These are phyloP conservation scores for Geotrichum histeridarum DNA, from an alignment of 1,139 yeast genomes.

Conservation along the genomic window DNA sequence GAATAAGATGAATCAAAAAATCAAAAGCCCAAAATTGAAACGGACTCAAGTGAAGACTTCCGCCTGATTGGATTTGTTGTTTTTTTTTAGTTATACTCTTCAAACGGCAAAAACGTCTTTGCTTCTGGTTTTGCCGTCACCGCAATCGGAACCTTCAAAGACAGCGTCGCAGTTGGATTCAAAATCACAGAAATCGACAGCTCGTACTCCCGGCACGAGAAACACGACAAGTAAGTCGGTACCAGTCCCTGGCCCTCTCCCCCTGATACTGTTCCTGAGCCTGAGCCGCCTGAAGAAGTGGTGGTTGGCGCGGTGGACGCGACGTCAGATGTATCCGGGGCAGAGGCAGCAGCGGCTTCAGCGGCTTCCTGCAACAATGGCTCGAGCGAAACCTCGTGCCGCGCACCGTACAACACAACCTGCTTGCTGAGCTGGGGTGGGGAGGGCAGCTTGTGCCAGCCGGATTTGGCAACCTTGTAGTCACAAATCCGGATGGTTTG, in stretches of 20 bases:
- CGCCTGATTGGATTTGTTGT: no score
- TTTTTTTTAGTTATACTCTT: background rate
- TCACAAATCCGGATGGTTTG: background rate
- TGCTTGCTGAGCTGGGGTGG: constrained; percentile 10
- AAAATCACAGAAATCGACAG: constrained; percentile 5
- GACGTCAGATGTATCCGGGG: no score
- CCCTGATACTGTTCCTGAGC: no score
- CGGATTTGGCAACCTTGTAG: constrained; percentile 1
- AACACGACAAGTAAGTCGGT: constrained; percentile 8
- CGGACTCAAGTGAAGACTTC: no score
- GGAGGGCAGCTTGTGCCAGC: constrained; percentile 10
- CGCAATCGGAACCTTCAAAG: constrained; percentile 11
- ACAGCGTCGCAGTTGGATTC: constrained; percentile 1
- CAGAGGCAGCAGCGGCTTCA: background rate
- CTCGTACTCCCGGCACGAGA: constrained; percentile 13
- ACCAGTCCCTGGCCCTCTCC: background rate
- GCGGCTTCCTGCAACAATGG: background rate
- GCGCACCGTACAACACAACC: constrained; percentile 6
- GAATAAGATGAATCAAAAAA: background rate
- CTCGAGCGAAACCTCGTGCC: constrained; percentile 6
- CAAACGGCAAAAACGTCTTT: constrained; percentile 5
- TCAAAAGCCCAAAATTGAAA: background rate
- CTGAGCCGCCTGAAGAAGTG: background rate
- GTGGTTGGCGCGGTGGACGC: background rate
- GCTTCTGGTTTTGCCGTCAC: background rate